phyloP scores from a whole-genome alignment of 2,329 filamentous ascomycete species.

The Chalaropsis thielavioides region DNA sequence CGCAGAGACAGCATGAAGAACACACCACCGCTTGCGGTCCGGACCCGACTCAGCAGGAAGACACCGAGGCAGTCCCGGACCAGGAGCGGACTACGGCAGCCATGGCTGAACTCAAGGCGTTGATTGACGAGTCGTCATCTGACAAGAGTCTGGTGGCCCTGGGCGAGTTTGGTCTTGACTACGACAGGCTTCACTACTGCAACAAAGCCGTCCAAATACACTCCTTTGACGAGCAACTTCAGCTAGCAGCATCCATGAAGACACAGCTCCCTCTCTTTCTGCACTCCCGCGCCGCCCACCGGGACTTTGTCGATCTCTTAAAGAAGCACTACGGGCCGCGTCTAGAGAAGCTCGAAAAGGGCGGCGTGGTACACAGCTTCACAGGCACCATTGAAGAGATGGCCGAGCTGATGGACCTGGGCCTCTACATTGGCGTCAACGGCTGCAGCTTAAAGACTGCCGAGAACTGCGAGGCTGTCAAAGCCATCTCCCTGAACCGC shows the following conservation, averaged over 20 bases:
- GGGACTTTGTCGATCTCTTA: constrained; percentile 66
- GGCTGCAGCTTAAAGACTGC: constrained; percentile 91
- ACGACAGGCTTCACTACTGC: constrained; percentile 77
- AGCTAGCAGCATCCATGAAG: constrained; percentile 52
- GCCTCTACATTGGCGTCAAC: constrained; percentile 87
- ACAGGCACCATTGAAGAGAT: constrained; percentile 81
- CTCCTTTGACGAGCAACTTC: constrained; percentile 71
- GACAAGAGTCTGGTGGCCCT: constrained; percentile 56
- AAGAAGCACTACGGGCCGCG: constrained; percentile 40
- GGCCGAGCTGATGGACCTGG: constrained; percentile 60
- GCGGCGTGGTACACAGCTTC: constrained; percentile 86
- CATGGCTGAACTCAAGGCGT: constrained; percentile 44
- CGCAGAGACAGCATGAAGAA: constrained; percentile 31
- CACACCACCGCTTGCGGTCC: constrained; percentile 41
- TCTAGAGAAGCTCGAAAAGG: constrained; percentile 52
- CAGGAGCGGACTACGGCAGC: constrained; percentile 31
- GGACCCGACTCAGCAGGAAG: constrained; percentile 35
- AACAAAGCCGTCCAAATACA: constrained; percentile 65
- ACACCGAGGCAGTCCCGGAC: constrained; percentile 31
- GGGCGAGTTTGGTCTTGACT: constrained; percentile 92
- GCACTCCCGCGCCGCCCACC: constrained; percentile 75
- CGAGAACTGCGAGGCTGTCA: constrained; percentile 78
- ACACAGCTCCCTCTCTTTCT: constrained; percentile 79
- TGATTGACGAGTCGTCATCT: constrained; percentile 46
- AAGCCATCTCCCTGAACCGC: constrained; percentile 58